Conservation (phyloP, 140 eudicot genomes). For the Anethum foeniculum region DNA sequence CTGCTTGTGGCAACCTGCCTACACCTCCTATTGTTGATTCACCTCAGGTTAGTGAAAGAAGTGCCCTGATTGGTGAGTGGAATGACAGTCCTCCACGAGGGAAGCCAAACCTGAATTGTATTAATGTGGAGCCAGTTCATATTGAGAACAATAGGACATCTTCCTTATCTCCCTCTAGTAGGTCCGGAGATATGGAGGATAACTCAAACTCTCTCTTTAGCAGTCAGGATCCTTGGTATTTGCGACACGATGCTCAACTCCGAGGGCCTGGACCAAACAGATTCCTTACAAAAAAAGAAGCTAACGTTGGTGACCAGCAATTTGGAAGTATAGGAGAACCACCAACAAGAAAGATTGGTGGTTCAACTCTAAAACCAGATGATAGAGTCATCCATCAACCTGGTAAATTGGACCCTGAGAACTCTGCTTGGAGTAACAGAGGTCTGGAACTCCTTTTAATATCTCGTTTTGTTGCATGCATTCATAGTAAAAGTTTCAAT, state of each 20-base stretch:
- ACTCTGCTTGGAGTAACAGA: slow-evolving; percentile 24
- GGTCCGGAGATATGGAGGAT: slow-evolving; percentile 44
- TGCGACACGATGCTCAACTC: slow-evolving; percentile 49
- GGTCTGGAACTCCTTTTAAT: slow-evolving; percentile 34
- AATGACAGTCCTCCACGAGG: slow-evolving; percentile 28
- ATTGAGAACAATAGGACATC: slow-evolving; percentile 19
- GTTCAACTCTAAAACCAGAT: slow-evolving; percentile 19
- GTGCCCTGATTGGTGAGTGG: slow-evolving; percentile 42
- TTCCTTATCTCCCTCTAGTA: slow-evolving; percentile 37
- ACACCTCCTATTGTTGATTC: slow-evolving; percentile 34
- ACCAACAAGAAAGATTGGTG: slow-evolving; percentile 18
- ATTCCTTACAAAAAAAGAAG: slow-evolving; percentile 41
- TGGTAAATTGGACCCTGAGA: slow-evolving; percentile 41
- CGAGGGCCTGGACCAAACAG: slow-evolving; percentile 74
- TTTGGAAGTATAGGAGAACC: slow-evolving; percentile 28
- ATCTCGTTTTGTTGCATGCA: not conserved
- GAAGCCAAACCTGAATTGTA: slow-evolving; percentile 30
- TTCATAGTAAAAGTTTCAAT: not conserved
- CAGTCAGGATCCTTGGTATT: slow-evolving; percentile 92
- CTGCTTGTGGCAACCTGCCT: slow-evolving; percentile 12
- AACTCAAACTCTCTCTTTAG: slow-evolving; percentile 57
- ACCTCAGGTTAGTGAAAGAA: slow-evolving; percentile 30
- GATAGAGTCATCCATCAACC: slow-evolving; percentile 33
- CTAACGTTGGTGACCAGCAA: slow-evolving; percentile 24
- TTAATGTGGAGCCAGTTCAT: slow-evolving; percentile 27